phyloP scores from a whole-genome alignment of 2,329 filamentous ascomycete species.

The Exophiala mesophila region DNA sequence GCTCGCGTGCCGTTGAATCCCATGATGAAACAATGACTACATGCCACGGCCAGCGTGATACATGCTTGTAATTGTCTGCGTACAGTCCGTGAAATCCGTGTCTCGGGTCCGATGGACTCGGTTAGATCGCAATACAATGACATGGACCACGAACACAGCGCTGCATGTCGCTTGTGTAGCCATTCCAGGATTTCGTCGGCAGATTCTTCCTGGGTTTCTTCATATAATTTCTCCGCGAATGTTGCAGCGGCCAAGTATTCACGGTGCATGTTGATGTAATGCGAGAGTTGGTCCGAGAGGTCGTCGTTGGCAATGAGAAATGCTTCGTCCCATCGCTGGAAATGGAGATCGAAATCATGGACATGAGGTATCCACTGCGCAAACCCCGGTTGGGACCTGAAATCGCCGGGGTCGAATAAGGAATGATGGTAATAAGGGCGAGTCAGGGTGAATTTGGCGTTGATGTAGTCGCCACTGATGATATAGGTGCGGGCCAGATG shows the following conservation, averaged over 20 bases:
- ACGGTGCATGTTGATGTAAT: constrained; percentile 7
- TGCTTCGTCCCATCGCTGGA: constrained; percentile 8
- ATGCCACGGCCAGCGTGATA: constrained; percentile 7
- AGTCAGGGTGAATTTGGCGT: constrained; percentile 5
- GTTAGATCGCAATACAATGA: constrained; percentile 7
- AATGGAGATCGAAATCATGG: constrained; percentile 2
- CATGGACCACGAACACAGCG: constrained; percentile 10
- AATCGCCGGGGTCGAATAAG: constrained; percentile 5
- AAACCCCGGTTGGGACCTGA: constrained; percentile 3
- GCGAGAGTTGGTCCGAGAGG: constrained; percentile 4
- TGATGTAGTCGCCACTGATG: constrained; percentile 2
- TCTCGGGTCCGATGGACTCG: constrained; percentile 4
- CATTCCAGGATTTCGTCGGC: constrained; percentile 1
- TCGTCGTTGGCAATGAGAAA: constrained; percentile 11
- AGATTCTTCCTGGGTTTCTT: neutral
- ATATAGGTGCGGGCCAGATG: constrained; percentile 1
- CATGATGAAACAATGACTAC: constrained; percentile 6
- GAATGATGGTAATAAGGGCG: constrained; percentile 5
- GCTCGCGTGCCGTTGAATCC: constrained; percentile 3
- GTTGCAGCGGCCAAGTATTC: constrained; percentile 9
- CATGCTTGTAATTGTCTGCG: constrained; percentile 10
- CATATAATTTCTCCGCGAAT: neutral
- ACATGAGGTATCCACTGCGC: neutral
- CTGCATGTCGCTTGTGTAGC: constrained; percentile 5
- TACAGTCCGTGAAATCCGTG: constrained; percentile 6